Percentiles rank a stretch among this genome's conserved stretches.
phyloP scores from a whole-genome alignment of 1,139 yeast genomes.

The Lodderomyces beijingensis region DNA sequence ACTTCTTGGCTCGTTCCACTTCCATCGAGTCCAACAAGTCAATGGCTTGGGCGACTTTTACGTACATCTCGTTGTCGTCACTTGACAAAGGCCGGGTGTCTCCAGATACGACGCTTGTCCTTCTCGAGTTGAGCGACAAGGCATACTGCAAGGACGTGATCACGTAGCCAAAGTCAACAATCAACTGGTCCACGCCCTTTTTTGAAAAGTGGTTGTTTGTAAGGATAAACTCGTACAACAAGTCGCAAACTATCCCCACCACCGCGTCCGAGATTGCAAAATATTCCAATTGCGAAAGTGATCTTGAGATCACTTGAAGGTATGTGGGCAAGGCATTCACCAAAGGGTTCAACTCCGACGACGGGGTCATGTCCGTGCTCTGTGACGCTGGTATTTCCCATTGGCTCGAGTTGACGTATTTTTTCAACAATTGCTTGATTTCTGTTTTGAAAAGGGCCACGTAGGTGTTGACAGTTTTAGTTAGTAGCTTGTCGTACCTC shows the following conservation, averaged over 20 bases:
- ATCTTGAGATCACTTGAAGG: constrained; percentile 28
- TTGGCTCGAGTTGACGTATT: constrained; percentile 42
- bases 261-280: constrained; percentile 31
- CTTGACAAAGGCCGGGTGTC: constrained; percentile 17
- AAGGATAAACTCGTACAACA: constrained; percentile 54
- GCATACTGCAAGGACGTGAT: constrained; percentile 29
- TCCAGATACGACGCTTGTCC: not conserved
- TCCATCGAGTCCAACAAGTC: constrained; percentile 35
- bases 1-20: constrained; percentile 10
- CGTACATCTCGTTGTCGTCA: constrained; percentile 24
- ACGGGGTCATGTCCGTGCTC: constrained; percentile 15
- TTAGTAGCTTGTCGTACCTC: constrained; percentile 42
- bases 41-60: constrained; percentile 32
- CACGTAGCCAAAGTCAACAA: constrained; percentile 49
- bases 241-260: constrained; percentile 43
- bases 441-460: constrained; percentile 47
- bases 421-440: constrained; percentile 45
- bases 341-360: constrained; percentile 33
- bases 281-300: constrained; percentile 27
- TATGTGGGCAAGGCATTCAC: constrained; percentile 32
- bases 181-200: constrained; percentile 55
- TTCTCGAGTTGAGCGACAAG: constrained; percentile 15
- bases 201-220: constrained; percentile 59
- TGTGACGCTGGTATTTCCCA: constrained; percentile 26
- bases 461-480: constrained; percentile 35